Evolutionary conservation across 2,329 filamentous ascomycete species (phyloP).

Genomic region (Biscogniauxia marginata): DNA sequence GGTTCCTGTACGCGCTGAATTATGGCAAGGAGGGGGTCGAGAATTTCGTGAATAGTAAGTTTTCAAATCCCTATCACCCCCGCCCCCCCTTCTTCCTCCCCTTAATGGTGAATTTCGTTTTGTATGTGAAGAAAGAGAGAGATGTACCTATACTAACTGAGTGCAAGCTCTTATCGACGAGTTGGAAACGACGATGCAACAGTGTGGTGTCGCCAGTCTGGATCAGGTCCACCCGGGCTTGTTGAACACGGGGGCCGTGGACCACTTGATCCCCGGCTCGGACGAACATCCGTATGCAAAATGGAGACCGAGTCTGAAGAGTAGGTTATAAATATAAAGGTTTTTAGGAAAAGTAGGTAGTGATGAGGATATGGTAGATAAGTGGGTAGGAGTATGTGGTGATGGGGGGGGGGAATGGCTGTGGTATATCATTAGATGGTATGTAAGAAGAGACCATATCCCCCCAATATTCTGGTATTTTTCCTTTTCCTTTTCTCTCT

Average conservation of each 20-base stretch:
- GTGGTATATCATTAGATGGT: too few relatives aligned
- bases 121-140: too few relatives aligned
- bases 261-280: conserved; percentile 43
- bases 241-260: conserved; percentile 53
- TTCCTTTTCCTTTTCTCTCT: too few relatives aligned
- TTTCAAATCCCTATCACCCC: too few relatives aligned
- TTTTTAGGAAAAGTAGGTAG: too few relatives aligned
- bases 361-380: too few relatives aligned
- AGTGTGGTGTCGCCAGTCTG: conserved; percentile 62
- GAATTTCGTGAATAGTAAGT: conserved; percentile 52
- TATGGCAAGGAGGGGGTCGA: conserved; percentile 61
- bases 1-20: conserved; percentile 57
- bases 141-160: conserved; percentile 14
- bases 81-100: too few relatives aligned
- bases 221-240: conserved; percentile 60
- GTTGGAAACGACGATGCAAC: conserved; percentile 63
- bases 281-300: conserved; percentile 46
- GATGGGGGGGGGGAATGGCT: neutral
- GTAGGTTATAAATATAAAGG: conserved; percentile 24
- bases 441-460: too few relatives aligned
- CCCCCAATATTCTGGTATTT: too few relatives aligned
- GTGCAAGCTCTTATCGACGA: conserved; percentile 54
- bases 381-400: too few relatives aligned
- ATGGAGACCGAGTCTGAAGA: conserved; percentile 33
- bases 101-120: too few relatives aligned